phyloP scores from a whole-genome alignment of 257 asterid genomes.

The Nicotiana noctiflora region DNA sequence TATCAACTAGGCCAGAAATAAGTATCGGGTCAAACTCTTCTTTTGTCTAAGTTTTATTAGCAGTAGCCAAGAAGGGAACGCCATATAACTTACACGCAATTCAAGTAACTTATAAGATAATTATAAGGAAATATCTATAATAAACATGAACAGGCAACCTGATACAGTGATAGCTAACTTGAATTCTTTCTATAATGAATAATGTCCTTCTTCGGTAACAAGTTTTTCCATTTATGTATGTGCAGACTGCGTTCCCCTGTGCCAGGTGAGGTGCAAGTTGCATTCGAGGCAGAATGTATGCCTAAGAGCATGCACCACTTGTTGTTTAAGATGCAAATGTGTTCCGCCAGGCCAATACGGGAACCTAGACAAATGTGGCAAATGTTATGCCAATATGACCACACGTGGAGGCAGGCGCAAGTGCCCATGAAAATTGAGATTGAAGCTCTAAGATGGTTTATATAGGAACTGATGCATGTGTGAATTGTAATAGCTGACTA shows the following conservation, averaged over 20 bases:
- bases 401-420: conserved; percentile 55
- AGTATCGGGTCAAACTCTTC: not conserved
- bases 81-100: not conserved
- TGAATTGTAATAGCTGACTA: not conserved
- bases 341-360: conserved; percentile 86
- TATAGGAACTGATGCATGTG: not conserved
- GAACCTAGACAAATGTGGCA: conserved; percentile 60
- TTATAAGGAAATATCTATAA: too few species aligned
- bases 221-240: not conserved
- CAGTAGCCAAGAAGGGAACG: not conserved
- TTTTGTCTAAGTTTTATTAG: not conserved
- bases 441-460: not conserved
- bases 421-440: conserved; percentile 43
- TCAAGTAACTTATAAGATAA: too few species aligned
- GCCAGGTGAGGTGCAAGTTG: conserved; percentile 49
- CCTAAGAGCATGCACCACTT: conserved; percentile 62
- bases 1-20: not conserved
- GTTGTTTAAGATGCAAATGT: conserved; percentile 78
- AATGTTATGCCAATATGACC: conserved; percentile 58
- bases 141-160: not conserved
- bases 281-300: conserved; percentile 54
- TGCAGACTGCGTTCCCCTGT: conserved; percentile 56
- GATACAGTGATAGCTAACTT: not conserved
- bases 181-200: not conserved
- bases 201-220: not conserved